These are phyloP conservation scores for Mortierella sp. DNA, from an alignment of 371 early-diverging fungal species.

Conservation along the genomic window DNA sequence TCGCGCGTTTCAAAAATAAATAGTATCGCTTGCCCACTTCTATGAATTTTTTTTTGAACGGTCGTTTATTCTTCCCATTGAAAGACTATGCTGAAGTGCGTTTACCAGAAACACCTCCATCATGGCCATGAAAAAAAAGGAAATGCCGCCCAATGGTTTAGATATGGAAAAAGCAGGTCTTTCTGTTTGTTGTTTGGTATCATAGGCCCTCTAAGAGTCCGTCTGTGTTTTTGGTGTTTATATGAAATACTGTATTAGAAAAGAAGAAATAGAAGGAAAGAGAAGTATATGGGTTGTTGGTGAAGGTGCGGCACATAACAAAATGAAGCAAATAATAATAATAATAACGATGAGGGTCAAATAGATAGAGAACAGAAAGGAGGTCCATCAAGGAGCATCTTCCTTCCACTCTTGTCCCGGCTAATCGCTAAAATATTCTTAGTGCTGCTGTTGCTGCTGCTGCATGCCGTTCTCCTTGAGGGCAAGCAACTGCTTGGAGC, in stretches of 20 bases:
- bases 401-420: background rate
- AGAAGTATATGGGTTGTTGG: background rate
- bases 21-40: no score
- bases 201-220: background rate
- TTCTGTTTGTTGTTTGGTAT: background rate
- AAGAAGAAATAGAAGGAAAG: background rate
- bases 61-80: no score
- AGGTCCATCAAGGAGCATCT: background rate
- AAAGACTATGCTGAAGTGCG: no score
- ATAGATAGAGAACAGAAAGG: background rate
- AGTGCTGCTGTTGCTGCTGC: constrained; percentile 32
- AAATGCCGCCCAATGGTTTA: background rate
- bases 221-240: background rate
- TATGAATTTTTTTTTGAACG: no score
- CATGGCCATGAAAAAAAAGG: background rate
- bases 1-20: no score
- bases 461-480: constrained; percentile 77
- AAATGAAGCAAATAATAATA: background rate
- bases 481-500: constrained; percentile 88
- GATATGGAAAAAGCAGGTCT: no score
- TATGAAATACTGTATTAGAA: background rate
- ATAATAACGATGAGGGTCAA: background rate
- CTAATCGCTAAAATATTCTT: background rate
- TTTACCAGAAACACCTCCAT: no score
- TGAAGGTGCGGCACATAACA: background rate